phyloP scores from a whole-genome alignment of 495 filamentous ascomycete genomes.

The Coniosporium apollinis region DNA sequence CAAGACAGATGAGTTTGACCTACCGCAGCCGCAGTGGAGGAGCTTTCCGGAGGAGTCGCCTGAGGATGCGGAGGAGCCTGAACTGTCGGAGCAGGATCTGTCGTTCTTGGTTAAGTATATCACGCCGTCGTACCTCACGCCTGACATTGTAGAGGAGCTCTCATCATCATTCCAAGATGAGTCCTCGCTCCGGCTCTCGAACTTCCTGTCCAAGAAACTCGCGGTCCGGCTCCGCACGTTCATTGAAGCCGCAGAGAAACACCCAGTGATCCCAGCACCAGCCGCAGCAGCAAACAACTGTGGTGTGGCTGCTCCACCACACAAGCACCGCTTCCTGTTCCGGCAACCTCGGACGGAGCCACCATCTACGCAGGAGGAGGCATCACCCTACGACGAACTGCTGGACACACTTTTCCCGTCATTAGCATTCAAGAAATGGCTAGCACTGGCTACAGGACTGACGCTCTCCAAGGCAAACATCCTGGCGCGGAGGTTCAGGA shows the following conservation, averaged over 20 bases:
- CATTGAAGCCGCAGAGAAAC: slow-evolving; percentile 46
- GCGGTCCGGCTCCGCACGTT: slow-evolving; percentile 47
- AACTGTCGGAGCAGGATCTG: slow-evolving; percentile 58
- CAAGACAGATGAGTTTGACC: slow-evolving; percentile 74
- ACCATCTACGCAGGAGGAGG: slow-evolving; percentile 11
- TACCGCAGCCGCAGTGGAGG: slow-evolving; percentile 47
- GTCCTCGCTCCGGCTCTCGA: slow-evolving; percentile 61
- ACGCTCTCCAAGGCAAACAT: slow-evolving; percentile 43
- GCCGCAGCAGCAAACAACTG: slow-evolving; percentile 27
- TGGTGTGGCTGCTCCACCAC: slow-evolving; percentile 51
- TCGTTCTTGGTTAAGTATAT: slow-evolving; percentile 82
- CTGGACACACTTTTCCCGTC: slow-evolving; percentile 61
- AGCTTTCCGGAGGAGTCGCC: slow-evolving; percentile 26
- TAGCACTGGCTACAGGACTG: slow-evolving; percentile 60
- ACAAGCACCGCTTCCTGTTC: slow-evolving; percentile 89
- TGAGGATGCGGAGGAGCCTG: slow-evolving; percentile 26
- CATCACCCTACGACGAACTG: slow-evolving; percentile 54
- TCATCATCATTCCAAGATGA: slow-evolving; percentile 62
- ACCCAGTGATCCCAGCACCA: slow-evolving; percentile 22
- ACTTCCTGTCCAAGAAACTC: slow-evolving; percentile 65
- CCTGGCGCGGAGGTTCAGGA: slow-evolving; percentile 67
- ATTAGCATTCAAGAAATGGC: slow-evolving; percentile 77
- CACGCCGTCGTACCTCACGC: slow-evolving; percentile 78
- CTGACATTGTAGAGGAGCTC: slow-evolving; percentile 75
- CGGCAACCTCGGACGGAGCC: slow-evolving; percentile 31